These are phyloP conservation scores for Trichopus zeylanicus DNA, from an alignment of 116 monocot genomes.

Conservation along the genomic window DNA sequence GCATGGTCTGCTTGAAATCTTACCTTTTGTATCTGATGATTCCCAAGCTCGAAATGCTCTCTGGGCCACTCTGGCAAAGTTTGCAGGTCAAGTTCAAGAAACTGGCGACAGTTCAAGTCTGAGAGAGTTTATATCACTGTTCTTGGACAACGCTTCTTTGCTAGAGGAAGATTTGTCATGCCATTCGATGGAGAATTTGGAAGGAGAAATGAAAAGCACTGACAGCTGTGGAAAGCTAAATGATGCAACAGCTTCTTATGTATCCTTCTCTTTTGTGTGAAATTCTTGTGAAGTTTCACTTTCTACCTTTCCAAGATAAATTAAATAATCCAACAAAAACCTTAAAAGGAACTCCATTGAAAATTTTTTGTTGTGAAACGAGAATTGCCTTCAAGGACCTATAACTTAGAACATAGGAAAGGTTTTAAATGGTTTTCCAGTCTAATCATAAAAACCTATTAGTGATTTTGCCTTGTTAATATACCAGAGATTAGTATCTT, in stretches of 20 bases:
- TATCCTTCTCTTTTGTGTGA: slow-evolving; percentile 4
- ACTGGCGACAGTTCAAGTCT: slow-evolving; percentile 13
- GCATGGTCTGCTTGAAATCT: slow-evolving; percentile 57
- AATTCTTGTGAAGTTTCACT: neutral
- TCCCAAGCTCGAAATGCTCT: slow-evolving; percentile 50
- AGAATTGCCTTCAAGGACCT: no score
- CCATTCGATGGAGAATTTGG: slow-evolving; percentile 17
- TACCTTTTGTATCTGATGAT: slow-evolving; percentile 69
- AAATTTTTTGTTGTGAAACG: no score
- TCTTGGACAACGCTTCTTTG: slow-evolving; percentile 36
- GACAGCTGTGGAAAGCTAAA: neutral
- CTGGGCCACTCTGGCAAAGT: slow-evolving; percentile 57
- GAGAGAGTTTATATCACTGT: slow-evolving; percentile 25
- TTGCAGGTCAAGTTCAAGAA: slow-evolving; percentile 35
- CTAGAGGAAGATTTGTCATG: slow-evolving; percentile 56
- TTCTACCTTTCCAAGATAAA: neutral
- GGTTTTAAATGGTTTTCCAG: neutral
- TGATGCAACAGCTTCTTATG: neutral
- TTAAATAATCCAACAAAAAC: neutral
- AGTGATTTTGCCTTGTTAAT: neutral
- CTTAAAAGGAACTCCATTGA: no score
- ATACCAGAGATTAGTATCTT: no score
- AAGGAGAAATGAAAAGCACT: neutral
- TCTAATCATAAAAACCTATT: neutral
- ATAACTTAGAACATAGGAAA: no score